phyloP scores from a whole-genome alignment of 306 rosid genomes.

The Lablab purpureus region DNA sequence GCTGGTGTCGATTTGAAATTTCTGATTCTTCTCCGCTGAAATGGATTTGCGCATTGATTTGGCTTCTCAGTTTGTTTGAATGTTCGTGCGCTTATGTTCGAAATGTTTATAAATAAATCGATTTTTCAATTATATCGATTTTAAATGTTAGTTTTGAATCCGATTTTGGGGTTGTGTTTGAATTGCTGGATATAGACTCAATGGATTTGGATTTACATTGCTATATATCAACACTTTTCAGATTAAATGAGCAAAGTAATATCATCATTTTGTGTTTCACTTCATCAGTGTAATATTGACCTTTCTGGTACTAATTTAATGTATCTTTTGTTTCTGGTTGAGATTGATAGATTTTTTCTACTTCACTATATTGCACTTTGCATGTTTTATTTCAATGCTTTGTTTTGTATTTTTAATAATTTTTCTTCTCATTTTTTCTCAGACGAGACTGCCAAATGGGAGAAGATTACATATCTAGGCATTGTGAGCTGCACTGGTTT shows the following conservation, averaged over 20 bases:
- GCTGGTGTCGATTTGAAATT: conserved; percentile 4
- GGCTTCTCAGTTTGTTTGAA: not conserved
- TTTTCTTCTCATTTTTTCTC: not conserved
- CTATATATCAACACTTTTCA: not conserved
- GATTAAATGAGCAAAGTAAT: conserved; percentile 10
- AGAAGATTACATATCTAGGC: conserved; percentile 90
- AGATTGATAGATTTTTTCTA: conserved; percentile 12
- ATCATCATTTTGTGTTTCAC: not conserved
- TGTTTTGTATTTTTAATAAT: conserved; percentile 10
- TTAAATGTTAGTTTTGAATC: conserved; percentile 4
- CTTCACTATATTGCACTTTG: not conserved
- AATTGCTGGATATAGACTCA: not conserved
- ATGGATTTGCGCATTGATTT: conserved; percentile 17
- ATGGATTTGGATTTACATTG: too few relatives aligned
- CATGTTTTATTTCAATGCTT: not conserved
- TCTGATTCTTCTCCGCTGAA: not conserved
- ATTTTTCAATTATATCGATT: not conserved
- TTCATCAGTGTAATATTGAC: not conserved
- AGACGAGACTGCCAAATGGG: conserved; percentile 98
- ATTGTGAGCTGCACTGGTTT: conserved; percentile 70
- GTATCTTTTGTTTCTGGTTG: not conserved
- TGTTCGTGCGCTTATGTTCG: not conserved
- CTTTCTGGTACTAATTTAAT: conserved; percentile 13
- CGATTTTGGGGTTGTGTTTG: not conserved
- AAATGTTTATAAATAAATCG: not conserved